phyloP scores from a whole-genome alignment of 1,284 basidiomycete genomes.

The Xerocomus minutiporus region DNA sequence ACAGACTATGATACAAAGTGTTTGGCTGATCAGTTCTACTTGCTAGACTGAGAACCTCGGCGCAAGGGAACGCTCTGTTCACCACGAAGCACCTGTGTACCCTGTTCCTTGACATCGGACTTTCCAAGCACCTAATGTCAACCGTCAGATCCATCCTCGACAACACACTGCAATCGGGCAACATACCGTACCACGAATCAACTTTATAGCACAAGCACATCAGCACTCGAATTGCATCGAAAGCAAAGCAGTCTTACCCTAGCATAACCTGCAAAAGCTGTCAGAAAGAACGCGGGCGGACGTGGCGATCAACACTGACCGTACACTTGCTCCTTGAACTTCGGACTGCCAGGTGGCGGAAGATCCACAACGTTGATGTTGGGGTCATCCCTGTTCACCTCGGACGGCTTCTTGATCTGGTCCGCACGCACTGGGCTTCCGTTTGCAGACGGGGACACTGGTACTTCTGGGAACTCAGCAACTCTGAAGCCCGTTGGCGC shows the following conservation, averaged over 20 bases:
- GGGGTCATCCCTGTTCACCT: constrained; percentile 27
- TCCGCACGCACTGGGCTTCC: constrained; percentile 31
- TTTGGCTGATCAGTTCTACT: constrained; percentile 5
- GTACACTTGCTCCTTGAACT: constrained; percentile 48
- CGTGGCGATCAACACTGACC: constrained; percentile 32
- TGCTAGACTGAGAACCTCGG: constrained; percentile 23
- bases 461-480: constrained; percentile 20
- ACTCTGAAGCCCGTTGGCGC: neutral
- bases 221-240: neutral
- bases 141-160: neutral
- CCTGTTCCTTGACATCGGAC: constrained; percentile 43
- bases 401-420: constrained; percentile 25
- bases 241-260: constrained; percentile 18
- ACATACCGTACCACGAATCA: constrained; percentile 44
- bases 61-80: constrained; percentile 34
- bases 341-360: constrained; percentile 24
- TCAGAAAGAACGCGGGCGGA: neutral
- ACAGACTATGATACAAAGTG: constrained; percentile 1
- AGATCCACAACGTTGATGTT: constrained; percentile 25
- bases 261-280: constrained; percentile 27
- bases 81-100: constrained; percentile 42
- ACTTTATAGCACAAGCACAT: constrained; percentile 24
- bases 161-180: neutral
- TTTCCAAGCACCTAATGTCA: constrained; percentile 23
- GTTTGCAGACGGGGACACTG: constrained; percentile 35